Base-by-base conservation (phyloP, 2,329 filamentous ascomycete genomes). In the Claviceps lovelessii region DNA sequence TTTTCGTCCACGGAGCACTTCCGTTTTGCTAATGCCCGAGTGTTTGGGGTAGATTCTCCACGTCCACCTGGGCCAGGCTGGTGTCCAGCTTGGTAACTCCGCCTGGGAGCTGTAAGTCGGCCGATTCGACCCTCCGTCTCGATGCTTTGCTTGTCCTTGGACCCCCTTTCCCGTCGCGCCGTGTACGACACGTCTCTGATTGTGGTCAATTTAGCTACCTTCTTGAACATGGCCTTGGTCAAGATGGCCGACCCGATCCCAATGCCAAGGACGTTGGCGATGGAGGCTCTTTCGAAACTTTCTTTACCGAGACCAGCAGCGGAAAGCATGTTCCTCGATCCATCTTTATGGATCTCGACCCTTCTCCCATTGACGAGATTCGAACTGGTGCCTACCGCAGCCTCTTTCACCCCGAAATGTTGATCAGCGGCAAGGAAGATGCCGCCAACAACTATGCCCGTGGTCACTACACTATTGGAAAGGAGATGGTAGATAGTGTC, bases 371-470 rank as follows among this genome's bases (percentile, higher is more conserved):
- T 62, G 84, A 86, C 63, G 84, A 86, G 76, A 85, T 86, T 71
- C 80, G 83, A 57, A 86, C 82, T 54, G 83, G 83, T 57, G 58
- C 64, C 60, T 86, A 85, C 73, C 80, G 81, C 63, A 76, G 83
- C 66, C 78, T 86, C 58, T 86, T 85, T 76, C 83, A 86, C 72
- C 83, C 83, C 49, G 83, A 86, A 74, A 76, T 83, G 62, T 71
- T 86, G 66, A 81, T 86, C 67, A 86, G 79, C 69, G 83, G 83
- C 71, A 86, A 86, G 77, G 84, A 86, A 70, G 84, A 86, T 78
- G 83, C 84, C 56, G 82, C 83, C 72, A 86, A 86, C 75, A 87
- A 87, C 76, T 87, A 86, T 65, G 84, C 84, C 62, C 83, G 83
- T 73, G 84, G 84, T 56, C 83, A 87, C 73, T 86, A 87, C 72